A percentile compares a stretch with the other conserved stretches of the same genome.
Conservation (phyloP, 208 protist species). For the Hexamita inflata region DNA sequence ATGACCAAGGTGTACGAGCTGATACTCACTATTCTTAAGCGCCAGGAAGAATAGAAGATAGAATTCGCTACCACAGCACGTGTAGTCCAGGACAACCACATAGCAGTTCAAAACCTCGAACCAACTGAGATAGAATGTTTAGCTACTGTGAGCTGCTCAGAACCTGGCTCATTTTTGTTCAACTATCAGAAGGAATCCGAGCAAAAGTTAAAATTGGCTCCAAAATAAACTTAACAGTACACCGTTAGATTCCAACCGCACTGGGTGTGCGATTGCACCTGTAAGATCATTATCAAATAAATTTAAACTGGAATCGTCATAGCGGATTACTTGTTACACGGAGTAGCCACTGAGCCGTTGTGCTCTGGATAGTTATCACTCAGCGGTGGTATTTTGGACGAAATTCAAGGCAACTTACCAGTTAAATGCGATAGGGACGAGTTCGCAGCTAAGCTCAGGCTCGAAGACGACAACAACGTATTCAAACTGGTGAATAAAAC, state of each 20-base stretch:
- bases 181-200: not conserved
- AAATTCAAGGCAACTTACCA: no score
- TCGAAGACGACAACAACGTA: conserved; percentile 2
- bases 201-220: not conserved
- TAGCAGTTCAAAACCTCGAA: not conserved
- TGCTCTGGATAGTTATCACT: no score
- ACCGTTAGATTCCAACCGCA: not conserved
- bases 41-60: not conserved
- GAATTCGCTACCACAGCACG: not conserved
- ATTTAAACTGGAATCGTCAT: not conserved
- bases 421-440: no score
- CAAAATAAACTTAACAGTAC: not conserved
- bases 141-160: not conserved
- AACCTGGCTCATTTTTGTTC: not conserved
- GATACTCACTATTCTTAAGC: not conserved
- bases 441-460: no score
- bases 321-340: not conserved
- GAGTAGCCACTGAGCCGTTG: not conserved
- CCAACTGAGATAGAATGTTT: not conserved
- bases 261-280: not conserved
- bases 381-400: no score
- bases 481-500: not conserved
- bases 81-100: not conserved
- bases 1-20: not conserved
- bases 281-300: not conserved